phyloP scores from a whole-genome alignment of 1,284 basidiomycete species.

The Pisolithus thermaeus region DNA sequence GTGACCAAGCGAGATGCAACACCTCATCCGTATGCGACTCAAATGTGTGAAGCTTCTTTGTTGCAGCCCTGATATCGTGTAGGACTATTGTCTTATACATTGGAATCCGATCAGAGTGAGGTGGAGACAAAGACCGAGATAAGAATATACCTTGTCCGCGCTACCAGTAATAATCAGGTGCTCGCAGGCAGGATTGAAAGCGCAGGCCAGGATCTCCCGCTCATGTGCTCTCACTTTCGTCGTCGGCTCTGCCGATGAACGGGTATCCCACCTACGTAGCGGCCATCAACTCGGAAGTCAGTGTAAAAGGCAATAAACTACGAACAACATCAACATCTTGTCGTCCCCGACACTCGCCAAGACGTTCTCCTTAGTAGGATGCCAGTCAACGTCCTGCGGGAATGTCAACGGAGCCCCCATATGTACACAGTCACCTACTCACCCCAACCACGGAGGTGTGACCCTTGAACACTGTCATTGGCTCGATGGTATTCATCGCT shows the following conservation, averaged over 20 bases:
- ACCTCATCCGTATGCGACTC: slow-evolving; percentile 95
- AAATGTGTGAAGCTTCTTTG: slow-evolving; percentile 85
- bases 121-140: background rate
- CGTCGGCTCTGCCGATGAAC: slow-evolving; percentile 64
- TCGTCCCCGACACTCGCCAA: slow-evolving; percentile 99
- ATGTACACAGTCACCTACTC: slow-evolving; percentile 26
- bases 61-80: slow-evolving; percentile 83
- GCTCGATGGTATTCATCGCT: slow-evolving; percentile 72
- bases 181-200: slow-evolving; percentile 83
- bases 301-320: slow-evolving; percentile 3
- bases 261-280: slow-evolving; percentile 82
- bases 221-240: slow-evolving; percentile 83
- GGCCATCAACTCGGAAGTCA: slow-evolving; percentile 7
- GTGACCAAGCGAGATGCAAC: slow-evolving; percentile 92
- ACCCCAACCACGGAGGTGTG: slow-evolving; percentile 89
- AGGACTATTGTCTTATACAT: slow-evolving; percentile 74
- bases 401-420: background rate
- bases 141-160: slow-evolving; percentile 73
- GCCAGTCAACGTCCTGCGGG: slow-evolving; percentile 95
- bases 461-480: slow-evolving; percentile 78
- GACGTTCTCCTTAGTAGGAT: slow-evolving; percentile 75
- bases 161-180: slow-evolving; percentile 89
- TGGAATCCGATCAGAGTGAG: slow-evolving; percentile 3
- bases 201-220: slow-evolving; percentile 86
- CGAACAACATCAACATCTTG: slow-evolving; percentile 85